Evolutionary conservation across 1,284 basidiomycete genomes (phyloP), one percentile per base, ranked within the genome.

Genomic region (Gomphus sp.): DNA sequence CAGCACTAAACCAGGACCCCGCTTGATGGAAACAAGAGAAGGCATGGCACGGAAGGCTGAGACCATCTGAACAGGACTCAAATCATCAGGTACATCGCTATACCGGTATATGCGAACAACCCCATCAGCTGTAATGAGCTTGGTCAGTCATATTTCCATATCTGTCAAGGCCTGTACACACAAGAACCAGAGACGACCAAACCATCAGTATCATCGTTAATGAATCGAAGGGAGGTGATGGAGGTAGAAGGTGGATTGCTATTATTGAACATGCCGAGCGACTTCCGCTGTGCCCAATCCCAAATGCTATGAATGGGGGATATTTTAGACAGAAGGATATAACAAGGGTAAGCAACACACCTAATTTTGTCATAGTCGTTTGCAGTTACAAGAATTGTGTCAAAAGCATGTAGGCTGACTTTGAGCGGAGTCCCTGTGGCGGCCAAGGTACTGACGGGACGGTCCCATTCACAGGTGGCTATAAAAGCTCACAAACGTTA

Each of bases 191-290:
- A 88, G 58, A 99, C 74, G 62, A 99, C 85, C 61, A 98, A 84
- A 0, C 93, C 93, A 22, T 93, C 90, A 11, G 93, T 89, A 62
- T 97, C 94, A 72, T 99, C 93, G 70, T 99, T 98, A 72, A 99
- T 92, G 68, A 98, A 88, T 58, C 92, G 81, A n/a, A 98, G 74
- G 1, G 90, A 87, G 0, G 96, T 97, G 63, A 98, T 92, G 61
- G 82, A 86, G 9, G 87, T 91, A 44, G 89, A 88, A 56, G 75
- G 76, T 0, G 89, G 82, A 69, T 96, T 95, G 49, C 92, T 93
- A 65, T 98, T 98, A 67, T 82, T 87, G 73, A 98, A 99, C 52
- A 85, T 78, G 63, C 86, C 87, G 58, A 98, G 69, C 52, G 87
- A 82, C 64, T 82, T 85, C 55, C 85, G 82, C 59, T 82, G 81